Percentiles rank a stretch among this genome's conserved stretches.
phyloP scores from a whole-genome alignment of 1,284 basidiomycete genomes.

The Albatrellus sp. region DNA sequence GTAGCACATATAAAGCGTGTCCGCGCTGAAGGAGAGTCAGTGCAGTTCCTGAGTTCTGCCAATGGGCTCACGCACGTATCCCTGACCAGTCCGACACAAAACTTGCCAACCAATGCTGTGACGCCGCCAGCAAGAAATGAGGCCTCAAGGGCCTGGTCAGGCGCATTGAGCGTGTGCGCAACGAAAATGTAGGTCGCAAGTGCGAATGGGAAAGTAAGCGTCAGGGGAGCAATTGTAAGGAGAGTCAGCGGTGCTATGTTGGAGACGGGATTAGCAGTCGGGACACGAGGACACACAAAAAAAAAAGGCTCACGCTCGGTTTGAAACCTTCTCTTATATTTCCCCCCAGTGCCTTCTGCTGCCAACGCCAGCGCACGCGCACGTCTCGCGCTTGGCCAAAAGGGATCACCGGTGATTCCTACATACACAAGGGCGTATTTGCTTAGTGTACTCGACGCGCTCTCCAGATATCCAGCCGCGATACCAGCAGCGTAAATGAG shows the following conservation, averaged over 20 bases:
- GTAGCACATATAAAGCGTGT: constrained; percentile 81
- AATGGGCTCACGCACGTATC: constrained; percentile 59
- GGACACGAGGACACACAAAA: constrained; percentile 12
- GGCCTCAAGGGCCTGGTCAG: constrained; percentile 66
- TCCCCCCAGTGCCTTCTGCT: constrained; percentile 21
- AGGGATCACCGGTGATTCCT: constrained; percentile 77
- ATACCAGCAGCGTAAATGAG: constrained; percentile 27
- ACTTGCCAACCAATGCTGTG: constrained; percentile 72
- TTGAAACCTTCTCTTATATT: constrained; percentile 35
- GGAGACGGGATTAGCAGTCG: neutral
- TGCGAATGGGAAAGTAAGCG: constrained; percentile 70
- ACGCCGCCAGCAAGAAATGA: constrained; percentile 69
- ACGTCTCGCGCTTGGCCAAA: constrained; percentile 67
- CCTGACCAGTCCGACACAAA: constrained; percentile 71
- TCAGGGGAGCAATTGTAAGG: constrained; percentile 71
- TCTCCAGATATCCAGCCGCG: constrained; percentile 44
- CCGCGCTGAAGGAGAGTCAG: constrained; percentile 28
- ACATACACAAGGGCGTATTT: constrained; percentile 76
- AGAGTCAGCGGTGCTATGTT: constrained; percentile 52
- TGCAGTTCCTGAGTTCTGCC: neutral
- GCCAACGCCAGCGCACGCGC: constrained; percentile 44
- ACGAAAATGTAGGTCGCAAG: constrained; percentile 80
- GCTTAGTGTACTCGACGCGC: constrained; percentile 63
- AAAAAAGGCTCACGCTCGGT: constrained; percentile 37
- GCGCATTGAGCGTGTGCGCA: constrained; percentile 70